Evolutionary conservation across 1,284 basidiomycete species (phyloP).

Genomic region (Malassezia yamatoensis): DNA sequence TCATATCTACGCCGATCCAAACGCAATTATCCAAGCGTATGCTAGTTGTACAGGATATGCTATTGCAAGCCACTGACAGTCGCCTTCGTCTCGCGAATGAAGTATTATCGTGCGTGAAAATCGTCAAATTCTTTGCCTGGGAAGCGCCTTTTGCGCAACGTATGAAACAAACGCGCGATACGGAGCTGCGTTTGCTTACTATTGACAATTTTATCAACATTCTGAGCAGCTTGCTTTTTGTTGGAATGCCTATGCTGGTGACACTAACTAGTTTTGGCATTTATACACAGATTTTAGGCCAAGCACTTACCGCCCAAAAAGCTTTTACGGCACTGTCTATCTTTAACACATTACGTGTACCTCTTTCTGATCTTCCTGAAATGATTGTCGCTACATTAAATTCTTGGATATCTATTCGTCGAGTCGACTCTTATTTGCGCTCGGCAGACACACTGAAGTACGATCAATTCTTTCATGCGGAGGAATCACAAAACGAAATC

Average conservation of each 20-base stretch:
- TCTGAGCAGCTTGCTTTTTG: conserved; percentile 46
- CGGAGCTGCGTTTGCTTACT: conserved; percentile 50
- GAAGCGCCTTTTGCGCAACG: conserved; percentile 48
- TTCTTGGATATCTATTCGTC: conserved; percentile 27
- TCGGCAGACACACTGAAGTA: conserved; percentile 54
- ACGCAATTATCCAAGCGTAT: conserved; percentile 49
- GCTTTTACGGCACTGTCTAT: conserved; percentile 52
- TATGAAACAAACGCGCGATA: conserved; percentile 49
- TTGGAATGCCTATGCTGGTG: conserved; percentile 55
- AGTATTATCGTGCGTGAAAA: conserved; percentile 52
- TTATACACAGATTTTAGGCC: conserved; percentile 52
- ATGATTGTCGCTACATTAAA: conserved; percentile 49
- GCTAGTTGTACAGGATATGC: conserved; percentile 49
- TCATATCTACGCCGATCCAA: conserved; percentile 16
- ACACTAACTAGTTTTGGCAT: conserved; percentile 60
- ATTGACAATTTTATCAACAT: conserved; percentile 48
- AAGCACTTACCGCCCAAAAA: conserved; percentile 49
- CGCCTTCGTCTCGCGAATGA: conserved; percentile 53
- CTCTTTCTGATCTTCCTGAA: conserved; percentile 25
- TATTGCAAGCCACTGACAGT: conserved; percentile 52
- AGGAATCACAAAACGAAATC: conserved; percentile 31
- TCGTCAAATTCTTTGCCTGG: conserved; percentile 57
- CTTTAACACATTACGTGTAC: conserved; percentile 42
- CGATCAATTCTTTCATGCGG: conserved; percentile 39
- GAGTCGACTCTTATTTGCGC: conserved; percentile 50